These are phyloP conservation scores for Lentinula sp. DNA, from an alignment of 768 basidiomycete species.

Conservation along the genomic window DNA sequence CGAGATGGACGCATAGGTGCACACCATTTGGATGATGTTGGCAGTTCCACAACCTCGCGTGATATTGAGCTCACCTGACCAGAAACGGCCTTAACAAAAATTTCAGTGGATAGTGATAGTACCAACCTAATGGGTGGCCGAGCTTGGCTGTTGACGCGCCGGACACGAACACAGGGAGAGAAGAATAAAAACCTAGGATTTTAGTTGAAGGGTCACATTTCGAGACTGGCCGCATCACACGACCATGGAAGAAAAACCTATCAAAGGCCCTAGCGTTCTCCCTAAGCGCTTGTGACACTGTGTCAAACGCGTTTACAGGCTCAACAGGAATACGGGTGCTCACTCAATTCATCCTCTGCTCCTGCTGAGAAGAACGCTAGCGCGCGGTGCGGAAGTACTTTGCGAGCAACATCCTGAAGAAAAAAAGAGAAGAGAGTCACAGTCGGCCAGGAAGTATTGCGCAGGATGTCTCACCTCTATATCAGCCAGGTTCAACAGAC, in stretches of 20 bases:
- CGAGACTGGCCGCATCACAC: slow-evolving; percentile 68
- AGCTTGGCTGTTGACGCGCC: slow-evolving; percentile 81
- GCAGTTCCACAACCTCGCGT: slow-evolving; percentile 60
- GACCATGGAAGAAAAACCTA: slow-evolving; percentile 82
- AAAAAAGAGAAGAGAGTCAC: not conserved
- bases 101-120: slow-evolving; percentile 1
- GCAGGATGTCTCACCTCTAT: slow-evolving; percentile 56
- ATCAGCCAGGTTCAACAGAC: slow-evolving; percentile 72
- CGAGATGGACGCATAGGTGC: slow-evolving; percentile 70
- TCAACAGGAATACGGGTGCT: slow-evolving; percentile 15
- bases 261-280: slow-evolving; percentile 81
- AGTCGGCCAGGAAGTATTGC: not conserved
- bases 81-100: not conserved
- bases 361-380: slow-evolving; percentile 84
- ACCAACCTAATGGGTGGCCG: slow-evolving; percentile 61
- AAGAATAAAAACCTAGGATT: slow-evolving; percentile 64
- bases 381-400: slow-evolving; percentile 68
- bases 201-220: slow-evolving; percentile 64
- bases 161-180: slow-evolving; percentile 78
- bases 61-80: slow-evolving; percentile 76
- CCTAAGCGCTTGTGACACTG: slow-evolving; percentile 33
- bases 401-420: slow-evolving; percentile 60
- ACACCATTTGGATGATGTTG: slow-evolving; percentile 82
- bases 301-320: not conserved
- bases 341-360: slow-evolving; percentile 80